A percentile compares a stretch with the other conserved stretches of the same genome.
Conservation (phyloP, 129 eudicot genomes). For the Arctium lappa region DNA sequence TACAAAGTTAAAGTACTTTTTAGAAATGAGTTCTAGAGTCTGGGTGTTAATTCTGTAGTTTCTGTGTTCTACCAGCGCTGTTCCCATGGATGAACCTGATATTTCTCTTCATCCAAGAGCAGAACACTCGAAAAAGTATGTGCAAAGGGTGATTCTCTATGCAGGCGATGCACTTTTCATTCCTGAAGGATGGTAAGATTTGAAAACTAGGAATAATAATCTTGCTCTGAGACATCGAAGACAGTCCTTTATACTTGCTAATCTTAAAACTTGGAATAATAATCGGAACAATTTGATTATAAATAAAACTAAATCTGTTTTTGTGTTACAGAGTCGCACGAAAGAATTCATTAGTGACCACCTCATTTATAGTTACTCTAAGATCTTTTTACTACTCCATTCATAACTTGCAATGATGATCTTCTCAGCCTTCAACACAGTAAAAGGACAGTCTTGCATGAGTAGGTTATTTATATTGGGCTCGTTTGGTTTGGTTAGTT, state of each 20-base stretch:
- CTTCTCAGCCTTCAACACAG: no score
- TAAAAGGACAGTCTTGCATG: no score
- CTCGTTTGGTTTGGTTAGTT: background rate
- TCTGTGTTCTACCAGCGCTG: conserved; percentile 50
- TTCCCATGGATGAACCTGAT: conserved; percentile 59
- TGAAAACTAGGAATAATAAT: background rate
- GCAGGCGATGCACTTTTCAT: conserved; percentile 93
- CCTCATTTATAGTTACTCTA: background rate
- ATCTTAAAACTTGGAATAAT: background rate
- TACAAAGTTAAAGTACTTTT: conserved; percentile 18
- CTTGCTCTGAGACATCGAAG: no score
- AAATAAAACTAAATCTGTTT: background rate
- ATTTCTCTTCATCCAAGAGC: conserved; percentile 72
- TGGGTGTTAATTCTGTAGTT: conserved; percentile 1
- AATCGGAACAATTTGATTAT: background rate
- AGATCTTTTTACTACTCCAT: no score
- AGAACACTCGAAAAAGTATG: conserved; percentile 33
- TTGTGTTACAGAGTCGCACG: background rate
- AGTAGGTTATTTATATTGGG: no score
- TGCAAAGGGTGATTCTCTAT: conserved; percentile 70
- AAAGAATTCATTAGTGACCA: background rate
- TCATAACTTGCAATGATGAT: no score
- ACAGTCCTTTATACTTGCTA: background rate
- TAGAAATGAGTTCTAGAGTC: background rate
- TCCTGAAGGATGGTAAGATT: conserved; percentile 94